Base-by-base conservation (phyloP, 148 eudicot species). In the Simmondsia chinensis region DNA sequence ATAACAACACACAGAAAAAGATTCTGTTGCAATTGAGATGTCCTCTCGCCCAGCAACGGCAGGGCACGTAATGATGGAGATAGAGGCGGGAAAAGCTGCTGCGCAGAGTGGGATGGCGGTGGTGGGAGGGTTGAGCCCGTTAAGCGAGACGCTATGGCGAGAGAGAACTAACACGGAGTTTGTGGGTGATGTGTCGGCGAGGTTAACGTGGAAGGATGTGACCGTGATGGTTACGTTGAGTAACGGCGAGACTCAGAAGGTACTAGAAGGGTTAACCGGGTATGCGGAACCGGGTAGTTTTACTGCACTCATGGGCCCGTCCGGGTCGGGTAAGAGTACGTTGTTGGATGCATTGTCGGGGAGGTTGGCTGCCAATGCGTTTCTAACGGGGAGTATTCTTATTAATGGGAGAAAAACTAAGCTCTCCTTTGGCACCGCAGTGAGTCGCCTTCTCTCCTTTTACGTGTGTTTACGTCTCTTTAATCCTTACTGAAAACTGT, bases 281-380 rank as follows among this genome's bases (percentile, higher is more conserved):
- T 91, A 85, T 39, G 99, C 99, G 3, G 99, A 85, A 57, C 95
- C 95, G 0, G 95, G 95, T 1, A 43, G 70, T 1, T 76, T 91
- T 33, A 91, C 95, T 0, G 94, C 94, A 2, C 80, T 91, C 7
- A 91, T 91, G 99, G 99, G 99, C 0, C 99, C 99, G 1, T 91
- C 99, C 10, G 99, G 99, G 7, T 85, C 95, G 0, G 99, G 99
- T 0, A 91, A 91, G 51, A 85, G 95, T 1, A 91, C 99, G 0
- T 69, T 91, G 3, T 80, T 91, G 7, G 99, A 91, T 25, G 88
- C 99, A 3, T 82, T 91, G 6, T 74, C 95, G 0, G 62, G 83
- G 17, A 80, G 99, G 1, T 83, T 91, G 3, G 88, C 99, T 3
- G 58, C 99, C 7, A 91, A 91, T 39, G 85, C 86, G 1, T 91